Percentiles rank a stretch among this genome's conserved stretches.
These are phyloP conservation scores for Neurospora sp. DNA, from an alignment of 495 filamentous ascomycete genomes.

Conservation along the genomic window DNA sequence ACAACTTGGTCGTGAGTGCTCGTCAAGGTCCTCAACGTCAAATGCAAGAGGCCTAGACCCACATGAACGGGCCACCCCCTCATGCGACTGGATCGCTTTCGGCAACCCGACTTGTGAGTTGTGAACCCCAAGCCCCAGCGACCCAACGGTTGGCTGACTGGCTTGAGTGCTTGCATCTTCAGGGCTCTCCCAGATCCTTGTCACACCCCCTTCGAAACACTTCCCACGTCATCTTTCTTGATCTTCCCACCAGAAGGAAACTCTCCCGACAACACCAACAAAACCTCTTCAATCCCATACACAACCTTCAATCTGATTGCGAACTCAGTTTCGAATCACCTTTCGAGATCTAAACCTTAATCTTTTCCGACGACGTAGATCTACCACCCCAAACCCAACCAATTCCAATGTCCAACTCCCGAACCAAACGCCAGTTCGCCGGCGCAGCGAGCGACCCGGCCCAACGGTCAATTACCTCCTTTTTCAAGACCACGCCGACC, in stretches of 20 bases:
- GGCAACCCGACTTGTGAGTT: neutral
- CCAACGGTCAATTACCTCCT: conserved; percentile 40
- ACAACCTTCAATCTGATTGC: neutral
- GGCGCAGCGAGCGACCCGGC: conserved; percentile 39
- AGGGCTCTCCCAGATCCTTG: neutral
- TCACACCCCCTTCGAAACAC: neutral
- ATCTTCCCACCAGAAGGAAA: neutral
- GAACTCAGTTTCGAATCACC: neutral
- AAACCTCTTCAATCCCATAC: neutral
- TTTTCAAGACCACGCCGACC: conserved; percentile 20
- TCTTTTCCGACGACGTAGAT: neutral
- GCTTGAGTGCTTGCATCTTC: neutral
- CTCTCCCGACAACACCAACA: neutral
- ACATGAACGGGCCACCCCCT: neutral
- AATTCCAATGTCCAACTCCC: conserved; percentile 30
- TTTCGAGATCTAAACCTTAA: neutral
- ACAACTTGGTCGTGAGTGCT: neutral
- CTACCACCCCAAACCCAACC: neutral
- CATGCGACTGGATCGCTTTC: neutral
- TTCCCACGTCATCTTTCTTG: neutral
- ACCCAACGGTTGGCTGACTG: neutral
- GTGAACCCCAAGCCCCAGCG: neutral
- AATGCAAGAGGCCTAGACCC: neutral
- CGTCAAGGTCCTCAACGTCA: neutral
- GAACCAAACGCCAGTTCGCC: conserved; percentile 40